Evolutionary conservation across 2,329 filamentous ascomycete genomes (phyloP), one percentile per base, ranked within the genome.

Genomic region (Fusarium marasasianum): DNA sequence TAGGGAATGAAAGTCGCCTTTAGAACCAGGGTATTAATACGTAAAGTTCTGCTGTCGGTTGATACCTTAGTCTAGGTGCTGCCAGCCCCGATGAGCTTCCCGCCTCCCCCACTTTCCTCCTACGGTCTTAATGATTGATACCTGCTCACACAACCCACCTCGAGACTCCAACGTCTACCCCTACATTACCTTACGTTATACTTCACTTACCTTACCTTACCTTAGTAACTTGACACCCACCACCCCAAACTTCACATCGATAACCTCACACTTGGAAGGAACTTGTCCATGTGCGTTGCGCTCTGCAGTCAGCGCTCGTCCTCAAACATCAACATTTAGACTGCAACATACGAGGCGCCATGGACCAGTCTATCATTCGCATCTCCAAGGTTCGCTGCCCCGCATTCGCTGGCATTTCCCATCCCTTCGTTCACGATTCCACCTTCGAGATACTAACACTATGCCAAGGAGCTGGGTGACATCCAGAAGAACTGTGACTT

Each of bases 401-500:
- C 77, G 77, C 77, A 69, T 72, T 64, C 55, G 54, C 62, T 54
- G 48, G 63, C 68, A 56, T 47, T 58, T 59, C 50, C 53, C 57
- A 70, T 65, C 69, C 69, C 62, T 72, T 60, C 62, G 47, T 72
- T 66, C 69, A 66, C 56, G 50, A 66, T 77, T 54, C 53, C 50
- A 69, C 47, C 54, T 63, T 54, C 31, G 40, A 71, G 44, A 60
- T 65, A 59, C 71, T 73, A 68, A 78, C 65, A 50, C 50, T 53
- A 65, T 66, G 43, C 48, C 38, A 71, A 96, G 93, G 96, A 98
- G 85, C 89, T 98, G 75, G 90, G 91, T 79, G 93, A 96, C 76
- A 91, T 98, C 67, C 94, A 98, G 82, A 92, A 92, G 81, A 92
- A 90, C 72, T 89, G 91, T 26, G 95, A 98, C 82, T 87, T 98